Conservation (phyloP, 441 rosid genomes). For the Erodium chrysanthum region DNA sequence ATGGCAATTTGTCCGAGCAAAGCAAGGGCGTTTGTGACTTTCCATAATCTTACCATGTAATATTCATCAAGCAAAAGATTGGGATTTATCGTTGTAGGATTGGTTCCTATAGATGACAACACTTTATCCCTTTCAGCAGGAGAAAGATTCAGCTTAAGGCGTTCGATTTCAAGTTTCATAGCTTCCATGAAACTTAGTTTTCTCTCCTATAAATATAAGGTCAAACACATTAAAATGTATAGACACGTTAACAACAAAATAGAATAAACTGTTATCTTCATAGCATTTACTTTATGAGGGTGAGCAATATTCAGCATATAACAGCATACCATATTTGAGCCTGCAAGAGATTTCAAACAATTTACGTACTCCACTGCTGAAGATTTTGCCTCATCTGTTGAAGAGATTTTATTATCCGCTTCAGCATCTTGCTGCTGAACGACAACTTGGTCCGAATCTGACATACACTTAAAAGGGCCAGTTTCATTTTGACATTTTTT, state of each 20-base stretch:
- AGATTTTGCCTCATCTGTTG: constrained; percentile 33
- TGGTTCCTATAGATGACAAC: constrained; percentile 65
- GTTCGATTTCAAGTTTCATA: constrained; percentile 85
- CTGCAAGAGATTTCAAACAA: constrained; percentile 48
- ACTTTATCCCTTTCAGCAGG: constrained; percentile 98
- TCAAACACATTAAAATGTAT: neutral
- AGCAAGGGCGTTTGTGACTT: constrained; percentile 62
- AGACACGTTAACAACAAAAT: neutral
- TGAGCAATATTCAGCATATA: neutral
- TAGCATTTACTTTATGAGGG: neutral
- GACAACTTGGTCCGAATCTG: constrained; percentile 34
- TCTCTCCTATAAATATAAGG: constrained; percentile 55
- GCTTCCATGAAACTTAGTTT: constrained; percentile 61
- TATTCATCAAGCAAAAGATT: constrained; percentile 55
- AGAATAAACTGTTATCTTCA: neutral
- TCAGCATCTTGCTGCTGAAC: constrained; percentile 32
- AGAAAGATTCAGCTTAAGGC: constrained; percentile 71
- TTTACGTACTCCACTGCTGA: constrained; percentile 47
- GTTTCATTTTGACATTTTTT: constrained; percentile 35
- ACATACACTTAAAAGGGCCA: constrained; percentile 29
- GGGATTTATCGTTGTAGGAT: constrained; percentile 90
- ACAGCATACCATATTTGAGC: constrained; percentile 51
- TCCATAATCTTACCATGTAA: constrained; percentile 62
- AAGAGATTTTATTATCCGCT: constrained; percentile 31
- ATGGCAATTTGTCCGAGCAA: constrained; percentile 66